Evolutionary conservation across 176 grass and related monocot species (phyloP), one percentile per base, ranked within the genome.

Genomic region (Saccharum officinarum): DNA sequence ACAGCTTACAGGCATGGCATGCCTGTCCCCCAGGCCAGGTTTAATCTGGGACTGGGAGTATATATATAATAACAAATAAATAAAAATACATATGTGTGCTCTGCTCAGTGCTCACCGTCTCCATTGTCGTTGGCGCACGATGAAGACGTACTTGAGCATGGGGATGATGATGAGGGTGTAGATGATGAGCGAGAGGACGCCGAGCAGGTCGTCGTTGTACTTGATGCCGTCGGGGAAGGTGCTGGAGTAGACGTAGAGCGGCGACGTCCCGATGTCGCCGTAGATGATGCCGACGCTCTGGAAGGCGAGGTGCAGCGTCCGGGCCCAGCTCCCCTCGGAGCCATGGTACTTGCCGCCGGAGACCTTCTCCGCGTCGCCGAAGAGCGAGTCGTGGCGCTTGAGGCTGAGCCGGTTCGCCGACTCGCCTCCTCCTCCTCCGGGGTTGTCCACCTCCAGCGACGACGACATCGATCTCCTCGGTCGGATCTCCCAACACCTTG

Each of bases 251-350:
- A 87, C 84, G 64, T 92, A 94, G 5, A 94, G 84, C 9, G 92
- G 92, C 38, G 92, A 92, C 22, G 92, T 94, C 18, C 92, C 92
- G 31, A 92, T 90, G 60, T 92, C 91, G 1, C 91, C 87, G 23
- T 92, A 92, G 22, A 92, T 81, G 45, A 92, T 44, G 10, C 92
- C 92, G 6, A 94, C 74, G 69, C 89, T 85, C 87, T 94, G 92
- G 73, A 94, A 94, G 7, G 89, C 87, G 28, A 94, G 87, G 8
- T 54, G 78, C 85, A 89, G 45, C 45, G 85, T 87, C 68, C 39
- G 2, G 5, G 33, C 71, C 86, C 80, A 88, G 76, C 34, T 70
- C 9, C 68, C 86, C 64, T 66, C 61, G 5, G 80, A 82, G 0
- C 83, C 86, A 23, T 92, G 83, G 67, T 74, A 25, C 44, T 68